Evolutionary conservation across 257 asterid species (phyloP).

Genomic region (Nicotiana otophora): DNA sequence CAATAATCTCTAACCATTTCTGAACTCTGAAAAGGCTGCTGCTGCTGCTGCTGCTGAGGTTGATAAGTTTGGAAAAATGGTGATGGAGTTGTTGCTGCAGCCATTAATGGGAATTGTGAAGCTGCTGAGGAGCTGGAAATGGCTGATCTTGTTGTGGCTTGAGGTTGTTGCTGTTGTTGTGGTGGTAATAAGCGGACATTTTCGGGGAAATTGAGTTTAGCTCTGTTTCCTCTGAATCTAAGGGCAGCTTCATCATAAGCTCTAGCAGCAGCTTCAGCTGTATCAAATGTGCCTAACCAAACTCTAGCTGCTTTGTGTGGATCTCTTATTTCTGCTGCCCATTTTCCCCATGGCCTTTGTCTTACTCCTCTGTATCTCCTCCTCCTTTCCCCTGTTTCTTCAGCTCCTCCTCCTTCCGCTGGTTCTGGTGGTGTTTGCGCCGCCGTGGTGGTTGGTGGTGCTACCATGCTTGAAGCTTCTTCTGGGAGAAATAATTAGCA

Average conservation of each 20-base stretch:
- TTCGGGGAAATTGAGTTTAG: constrained; percentile 89
- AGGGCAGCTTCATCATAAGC: constrained; percentile 94
- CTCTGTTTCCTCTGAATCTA: constrained; percentile 75
- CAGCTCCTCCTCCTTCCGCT: constrained; percentile 25
- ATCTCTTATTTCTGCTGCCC: constrained; percentile 95
- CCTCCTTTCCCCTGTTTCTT: constrained; percentile 52
- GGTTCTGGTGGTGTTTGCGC: background rate
- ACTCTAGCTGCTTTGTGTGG: constrained; percentile 87
- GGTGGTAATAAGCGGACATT: constrained; percentile 39
- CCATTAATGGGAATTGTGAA: background rate
- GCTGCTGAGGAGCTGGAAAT: constrained; percentile 7
- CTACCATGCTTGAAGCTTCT: constrained; percentile 22
- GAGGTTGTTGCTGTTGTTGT: constrained; percentile 11
- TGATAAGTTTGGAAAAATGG: constrained; percentile 18
- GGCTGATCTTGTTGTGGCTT: constrained; percentile 17
- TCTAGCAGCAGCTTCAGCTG: constrained; percentile 88
- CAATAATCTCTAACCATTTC: constrained; percentile 47
- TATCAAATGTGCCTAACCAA: constrained; percentile 92
- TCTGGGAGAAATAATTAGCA: background rate
- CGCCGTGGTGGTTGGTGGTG: constrained; percentile 19
- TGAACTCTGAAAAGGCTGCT: background rate
- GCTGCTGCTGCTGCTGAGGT: background rate
- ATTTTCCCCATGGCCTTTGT: constrained; percentile 94
- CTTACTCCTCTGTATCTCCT: constrained; percentile 80
- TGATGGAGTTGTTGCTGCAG: background rate